Percentiles rank a stretch among this genome's conserved stretches.
Conservation (phyloP, 148 eudicot species). For the Rhododendron griersonianum region DNA sequence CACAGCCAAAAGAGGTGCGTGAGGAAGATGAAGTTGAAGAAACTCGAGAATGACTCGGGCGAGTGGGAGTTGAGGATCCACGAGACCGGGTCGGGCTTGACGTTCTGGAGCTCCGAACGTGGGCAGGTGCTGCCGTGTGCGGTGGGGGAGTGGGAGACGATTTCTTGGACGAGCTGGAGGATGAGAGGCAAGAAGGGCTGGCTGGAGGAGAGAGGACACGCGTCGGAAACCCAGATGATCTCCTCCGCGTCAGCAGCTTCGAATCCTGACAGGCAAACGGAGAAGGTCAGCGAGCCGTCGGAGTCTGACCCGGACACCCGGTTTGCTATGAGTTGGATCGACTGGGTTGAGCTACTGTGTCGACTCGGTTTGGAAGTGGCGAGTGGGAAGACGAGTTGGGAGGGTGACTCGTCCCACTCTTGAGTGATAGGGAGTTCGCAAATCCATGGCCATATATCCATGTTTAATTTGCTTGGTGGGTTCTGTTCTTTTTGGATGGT, state of each 20-base stretch:
- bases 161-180: conserved; percentile 69
- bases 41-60: conserved; percentile 65
- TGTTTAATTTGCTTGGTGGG: conserved; percentile 13
- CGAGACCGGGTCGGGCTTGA: conserved; percentile 52
- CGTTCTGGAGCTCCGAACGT: conserved; percentile 33
- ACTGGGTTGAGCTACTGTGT: conserved; percentile 12
- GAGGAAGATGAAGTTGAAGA: conserved; percentile 58
- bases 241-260: conserved; percentile 14
- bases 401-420: conserved; percentile 46
- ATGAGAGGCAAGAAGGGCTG: conserved; percentile 71
- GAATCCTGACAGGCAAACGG: conserved; percentile 38
- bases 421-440: conserved; percentile 56
- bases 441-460: conserved; percentile 94
- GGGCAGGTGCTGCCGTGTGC: conserved; percentile 39
- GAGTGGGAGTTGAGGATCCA: conserved; percentile 70
- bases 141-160: conserved; percentile 50
- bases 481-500: not conserved
- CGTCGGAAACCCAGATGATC: conserved; percentile 62
- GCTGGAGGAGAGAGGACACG: conserved; percentile 48
- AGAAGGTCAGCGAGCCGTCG: conserved; percentile 40
- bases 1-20: conserved; percentile 78
- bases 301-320: conserved; percentile 25
- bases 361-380: conserved; percentile 25
- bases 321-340: conserved; percentile 62
- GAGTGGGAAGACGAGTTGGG: conserved; percentile 42